Percentiles rank a stretch among this genome's conserved stretches.
phyloP scores from a whole-genome alignment of 495 filamentous ascomycete species.

The Penicillium lagena region DNA sequence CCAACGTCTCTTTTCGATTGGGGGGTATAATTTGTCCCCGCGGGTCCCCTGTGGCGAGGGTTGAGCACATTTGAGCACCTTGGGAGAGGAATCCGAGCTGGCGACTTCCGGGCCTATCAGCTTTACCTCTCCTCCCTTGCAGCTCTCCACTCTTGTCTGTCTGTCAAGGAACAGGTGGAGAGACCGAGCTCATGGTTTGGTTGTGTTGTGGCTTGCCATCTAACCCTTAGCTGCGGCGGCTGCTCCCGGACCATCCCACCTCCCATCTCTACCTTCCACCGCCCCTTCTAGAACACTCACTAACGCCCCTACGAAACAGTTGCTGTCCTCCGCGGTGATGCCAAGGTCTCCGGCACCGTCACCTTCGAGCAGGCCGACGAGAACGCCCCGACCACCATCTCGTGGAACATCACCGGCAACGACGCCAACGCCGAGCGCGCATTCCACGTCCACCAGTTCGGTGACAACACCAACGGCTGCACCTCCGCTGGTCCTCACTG shows the following conservation, averaged over 20 bases:
- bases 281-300: not conserved
- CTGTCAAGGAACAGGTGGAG: too few relatives aligned
- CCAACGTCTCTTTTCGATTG: constrained; percentile 7
- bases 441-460: constrained; percentile 97
- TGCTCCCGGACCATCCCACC: not conserved
- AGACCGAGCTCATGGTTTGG: too few relatives aligned
- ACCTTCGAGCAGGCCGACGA: constrained; percentile 90
- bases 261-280: not conserved
- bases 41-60: constrained; percentile 27
- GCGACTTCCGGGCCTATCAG: constrained; percentile 25
- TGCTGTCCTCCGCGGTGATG: constrained; percentile 93
- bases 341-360: constrained; percentile 84
- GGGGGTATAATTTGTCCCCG: constrained; percentile 20
- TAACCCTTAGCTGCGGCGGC: too few relatives aligned
- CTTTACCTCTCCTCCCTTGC: constrained; percentile 5
- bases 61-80: constrained; percentile 53
- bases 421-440: constrained; percentile 93
- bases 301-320: constrained; percentile 44
- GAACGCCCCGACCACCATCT: constrained; percentile 71
- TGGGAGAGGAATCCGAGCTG: constrained; percentile 17
- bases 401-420: constrained; percentile 87
- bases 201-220: too few relatives aligned
- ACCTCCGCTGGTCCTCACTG: constrained; percentile 95
- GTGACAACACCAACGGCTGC: constrained; percentile 99
- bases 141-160: constrained; percentile 7